These are phyloP conservation scores for Erysimum cheiranthoides DNA, from an alignment of 345 rosid genomes.

Conservation along the genomic window DNA sequence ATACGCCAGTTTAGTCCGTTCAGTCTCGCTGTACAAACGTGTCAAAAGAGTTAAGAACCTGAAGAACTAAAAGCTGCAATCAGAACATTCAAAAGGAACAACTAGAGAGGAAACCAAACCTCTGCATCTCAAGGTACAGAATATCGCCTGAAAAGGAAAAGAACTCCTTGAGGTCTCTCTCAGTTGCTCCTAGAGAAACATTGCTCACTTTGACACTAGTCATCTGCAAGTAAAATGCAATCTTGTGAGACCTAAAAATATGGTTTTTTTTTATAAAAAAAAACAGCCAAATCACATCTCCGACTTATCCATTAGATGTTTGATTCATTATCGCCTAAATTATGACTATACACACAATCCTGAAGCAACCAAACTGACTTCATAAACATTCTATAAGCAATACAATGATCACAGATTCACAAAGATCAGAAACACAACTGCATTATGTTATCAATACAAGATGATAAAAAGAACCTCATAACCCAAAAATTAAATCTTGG, in stretches of 20 bases:
- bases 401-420: not conserved
- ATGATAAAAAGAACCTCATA: not conserved
- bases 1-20: constrained; percentile 66
- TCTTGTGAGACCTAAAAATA: not conserved
- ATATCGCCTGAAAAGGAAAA: constrained; percentile 90
- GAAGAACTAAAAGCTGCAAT: not conserved
- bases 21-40: constrained; percentile 62
- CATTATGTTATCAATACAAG: constrained; percentile 21
- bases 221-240: constrained; percentile 46
- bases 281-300: constrained; percentile 17
- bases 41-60: constrained; percentile 29
- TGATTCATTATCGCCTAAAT: constrained; percentile 13
- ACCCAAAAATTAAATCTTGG: not conserved
- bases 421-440: not conserved
- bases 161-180: constrained; percentile 73
- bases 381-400: not conserved
- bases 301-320: not conserved
- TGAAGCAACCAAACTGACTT: constrained; percentile 5
- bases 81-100: not conserved
- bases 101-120: constrained; percentile 48
- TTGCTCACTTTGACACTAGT: constrained; percentile 67
- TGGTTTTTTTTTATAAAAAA: no score
- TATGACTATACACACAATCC: not conserved
- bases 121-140: constrained; percentile 67
- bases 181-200: constrained; percentile 75